Evolutionary conservation across 2,329 filamentous ascomycete species (phyloP).

Genomic region (Xenosphaeropsis pyriputrescens): DNA sequence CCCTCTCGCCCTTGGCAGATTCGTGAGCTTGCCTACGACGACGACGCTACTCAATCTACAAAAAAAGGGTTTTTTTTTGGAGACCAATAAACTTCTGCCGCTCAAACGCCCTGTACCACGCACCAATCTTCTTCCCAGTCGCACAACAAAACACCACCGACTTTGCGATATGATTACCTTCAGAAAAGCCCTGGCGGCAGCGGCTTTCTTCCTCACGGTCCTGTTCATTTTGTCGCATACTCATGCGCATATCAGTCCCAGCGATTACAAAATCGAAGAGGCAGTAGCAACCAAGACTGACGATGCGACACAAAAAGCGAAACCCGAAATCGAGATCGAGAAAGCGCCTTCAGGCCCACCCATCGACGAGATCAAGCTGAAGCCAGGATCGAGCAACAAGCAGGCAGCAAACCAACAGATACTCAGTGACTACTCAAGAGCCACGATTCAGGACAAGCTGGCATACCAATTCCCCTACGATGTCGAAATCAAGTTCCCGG

Average conservation of each 20-base stretch:
- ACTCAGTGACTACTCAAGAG: slow-evolving; percentile 45
- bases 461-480: slow-evolving; percentile 93
- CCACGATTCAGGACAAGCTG: slow-evolving; percentile 66
- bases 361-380: not conserved
- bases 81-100: too few relatives aligned
- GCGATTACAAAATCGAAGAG: slow-evolving; percentile 1
- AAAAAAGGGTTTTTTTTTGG: too few relatives aligned
- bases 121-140: too few relatives aligned
- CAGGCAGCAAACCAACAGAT: slow-evolving; percentile 9
- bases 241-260: slow-evolving; percentile 20
- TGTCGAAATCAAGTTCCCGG: slow-evolving; percentile 75
- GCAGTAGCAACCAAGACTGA: not conserved
- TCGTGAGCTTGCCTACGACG: too few relatives aligned
- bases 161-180: slow-evolving; percentile 54
- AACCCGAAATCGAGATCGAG: slow-evolving; percentile 5
- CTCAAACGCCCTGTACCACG: too few relatives aligned
- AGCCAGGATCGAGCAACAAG: slow-evolving; percentile 5
- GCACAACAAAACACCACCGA: too few relatives aligned
- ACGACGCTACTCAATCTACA: too few relatives aligned
- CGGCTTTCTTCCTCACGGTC: slow-evolving; percentile 52
- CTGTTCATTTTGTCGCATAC: slow-evolving; percentile 55
- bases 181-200: slow-evolving; percentile 58
- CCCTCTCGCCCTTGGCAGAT: too few relatives aligned
- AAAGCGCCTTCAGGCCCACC: slow-evolving; percentile 1
- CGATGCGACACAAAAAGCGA: slow-evolving; percentile 2